phyloP scores from a whole-genome alignment of 192 early-diverging fungal genomes.

The Haplosporangium gracile region DNA sequence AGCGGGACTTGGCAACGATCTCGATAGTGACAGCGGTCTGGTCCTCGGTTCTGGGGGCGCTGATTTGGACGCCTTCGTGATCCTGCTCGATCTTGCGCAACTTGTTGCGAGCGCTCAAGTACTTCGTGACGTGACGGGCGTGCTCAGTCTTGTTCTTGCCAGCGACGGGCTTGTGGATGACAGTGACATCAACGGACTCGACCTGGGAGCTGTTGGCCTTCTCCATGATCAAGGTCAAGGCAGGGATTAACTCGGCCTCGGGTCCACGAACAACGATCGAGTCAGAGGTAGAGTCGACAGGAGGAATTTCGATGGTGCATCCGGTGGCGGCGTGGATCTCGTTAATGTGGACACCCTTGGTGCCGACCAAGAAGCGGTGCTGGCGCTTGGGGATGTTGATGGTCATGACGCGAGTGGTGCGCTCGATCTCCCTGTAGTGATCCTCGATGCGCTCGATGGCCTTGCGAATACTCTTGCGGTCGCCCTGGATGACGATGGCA shows the following conservation, averaged over 20 bases:
- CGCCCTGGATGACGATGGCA: constrained; percentile 83
- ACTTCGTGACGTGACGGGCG: constrained; percentile 77
- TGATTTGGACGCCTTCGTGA: constrained; percentile 68
- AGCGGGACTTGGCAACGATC: constrained; percentile 78
- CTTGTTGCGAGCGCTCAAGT: constrained; percentile 77
- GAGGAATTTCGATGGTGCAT: constrained; percentile 88
- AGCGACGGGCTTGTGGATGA: constrained; percentile 63
- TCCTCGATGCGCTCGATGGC: constrained; percentile 74
- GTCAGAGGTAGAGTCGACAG: constrained; percentile 76
- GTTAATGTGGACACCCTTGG: constrained; percentile 79
- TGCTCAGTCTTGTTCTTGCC: constrained; percentile 67
- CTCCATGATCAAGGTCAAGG: constrained; percentile 84
- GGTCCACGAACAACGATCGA: constrained; percentile 87
- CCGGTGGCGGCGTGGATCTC: constrained; percentile 91
- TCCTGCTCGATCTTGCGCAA: constrained; percentile 86
- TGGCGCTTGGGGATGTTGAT: constrained; percentile 90
- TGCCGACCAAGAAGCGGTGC: constrained; percentile 92
- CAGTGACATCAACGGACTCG: constrained; percentile 76
- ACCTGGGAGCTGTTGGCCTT: constrained; percentile 84
- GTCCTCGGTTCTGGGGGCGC: constrained; percentile 62
- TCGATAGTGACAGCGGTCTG: constrained; percentile 74
- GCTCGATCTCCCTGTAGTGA: constrained; percentile 72
- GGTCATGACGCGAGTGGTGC: constrained; percentile 71
- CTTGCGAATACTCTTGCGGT: constrained; percentile 75
- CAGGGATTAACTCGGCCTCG: constrained; percentile 72